A percentile compares a stretch with the other conserved stretches of the same genome.
Evolutionary conservation across 2,329 filamentous ascomycete genomes (phyloP).

Genomic region (Ophiocordyceps camponoti-rufipedis): DNA sequence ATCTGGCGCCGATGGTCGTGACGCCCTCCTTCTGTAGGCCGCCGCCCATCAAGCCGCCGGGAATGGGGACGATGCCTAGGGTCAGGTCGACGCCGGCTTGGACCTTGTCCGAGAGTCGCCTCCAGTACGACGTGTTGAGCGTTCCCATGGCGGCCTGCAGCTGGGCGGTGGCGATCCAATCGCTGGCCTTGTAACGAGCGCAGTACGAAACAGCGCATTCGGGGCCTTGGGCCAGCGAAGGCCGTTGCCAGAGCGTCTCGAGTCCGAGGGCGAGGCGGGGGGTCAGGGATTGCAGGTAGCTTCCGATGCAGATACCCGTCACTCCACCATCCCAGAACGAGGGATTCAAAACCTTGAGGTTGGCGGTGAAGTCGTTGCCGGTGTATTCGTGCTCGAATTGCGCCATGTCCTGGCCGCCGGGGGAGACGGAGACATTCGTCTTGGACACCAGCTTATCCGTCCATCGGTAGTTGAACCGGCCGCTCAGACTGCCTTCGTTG

Average conservation of each 20-base stretch:
- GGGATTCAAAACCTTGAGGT: slow-evolving; percentile 89
- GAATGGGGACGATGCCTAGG: slow-evolving; percentile 55
- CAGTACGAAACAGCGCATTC: slow-evolving; percentile 83
- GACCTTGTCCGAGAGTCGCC: slow-evolving; percentile 78
- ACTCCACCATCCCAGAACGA: slow-evolving; percentile 79
- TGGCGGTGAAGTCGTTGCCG: slow-evolving; percentile 82
- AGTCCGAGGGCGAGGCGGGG: slow-evolving; percentile 73
- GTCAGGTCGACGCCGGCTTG: slow-evolving; percentile 93
- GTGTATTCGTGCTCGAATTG: slow-evolving; percentile 93
- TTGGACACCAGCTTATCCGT: slow-evolving; percentile 65
- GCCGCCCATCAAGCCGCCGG: slow-evolving; percentile 55
- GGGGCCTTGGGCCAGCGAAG: slow-evolving; percentile 67
- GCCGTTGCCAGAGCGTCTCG: slow-evolving; percentile 86
- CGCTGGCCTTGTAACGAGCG: slow-evolving; percentile 73
- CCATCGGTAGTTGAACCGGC: slow-evolving; percentile 90
- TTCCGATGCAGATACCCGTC: slow-evolving; percentile 89
- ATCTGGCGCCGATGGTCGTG: slow-evolving; percentile 87
- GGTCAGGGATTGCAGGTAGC: slow-evolving; percentile 87
- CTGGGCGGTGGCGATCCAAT: slow-evolving; percentile 88
- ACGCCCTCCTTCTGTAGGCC: slow-evolving; percentile 69
- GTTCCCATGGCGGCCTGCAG: slow-evolving; percentile 67
- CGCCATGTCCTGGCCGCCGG: slow-evolving; percentile 68
- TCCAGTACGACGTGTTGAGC: slow-evolving; percentile 87
- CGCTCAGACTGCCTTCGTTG: slow-evolving; percentile 74
- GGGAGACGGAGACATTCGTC: slow-evolving; percentile 69